Evolutionary conservation across 139 green algal species (phyloP), one percentile per base, ranked within the genome.

Genomic region (Chlamydomonas sp.): DNA sequence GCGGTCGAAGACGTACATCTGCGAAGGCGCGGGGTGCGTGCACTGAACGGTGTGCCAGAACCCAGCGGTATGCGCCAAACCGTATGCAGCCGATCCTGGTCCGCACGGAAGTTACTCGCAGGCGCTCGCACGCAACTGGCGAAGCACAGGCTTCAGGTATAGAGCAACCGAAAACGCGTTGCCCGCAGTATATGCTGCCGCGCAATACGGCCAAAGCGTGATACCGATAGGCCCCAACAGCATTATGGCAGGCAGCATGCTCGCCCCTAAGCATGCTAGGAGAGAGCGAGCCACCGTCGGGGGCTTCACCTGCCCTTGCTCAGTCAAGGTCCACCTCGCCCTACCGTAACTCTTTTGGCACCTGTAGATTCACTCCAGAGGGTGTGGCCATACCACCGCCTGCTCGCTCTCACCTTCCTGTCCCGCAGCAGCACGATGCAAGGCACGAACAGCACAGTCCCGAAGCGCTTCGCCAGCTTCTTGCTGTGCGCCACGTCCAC

Each of bases 351-450:
- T 2, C 60, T 59, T 12, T 61, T 5, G 4, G 17, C 77, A 15
- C 77, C 77, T 10, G 61, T 3, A 58, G 5, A 7, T 10, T 14
- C 77, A 14, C 7, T 59, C 77, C 31, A 15, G 12, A 14, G 12
- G 7, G 7, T 62, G 62, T 17, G 18, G 62, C 62, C 58, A 17
- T 10, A 20, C 59, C 49, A 79, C 64, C 63, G 10, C 57, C 58
- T 78, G 1, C 2, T 7, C 58, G 64, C 69, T 49, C 31, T 71
- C 79, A 88, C 84, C 83, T 80, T 72, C 2, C 85, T 61, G 84
- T 90, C 85, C 5, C 89, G 63, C 67, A 92, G 88, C 7, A 92
- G 80, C 60, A 90, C 17, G 5, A 88, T 59, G 18, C 74, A 84
- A 5, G 85, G 89, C 18, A 62, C 60, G 5, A 83, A 57, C 12